Evolutionary conservation across 768 basidiomycete species (phyloP).

Genomic region (Termitomyces sp.): DNA sequence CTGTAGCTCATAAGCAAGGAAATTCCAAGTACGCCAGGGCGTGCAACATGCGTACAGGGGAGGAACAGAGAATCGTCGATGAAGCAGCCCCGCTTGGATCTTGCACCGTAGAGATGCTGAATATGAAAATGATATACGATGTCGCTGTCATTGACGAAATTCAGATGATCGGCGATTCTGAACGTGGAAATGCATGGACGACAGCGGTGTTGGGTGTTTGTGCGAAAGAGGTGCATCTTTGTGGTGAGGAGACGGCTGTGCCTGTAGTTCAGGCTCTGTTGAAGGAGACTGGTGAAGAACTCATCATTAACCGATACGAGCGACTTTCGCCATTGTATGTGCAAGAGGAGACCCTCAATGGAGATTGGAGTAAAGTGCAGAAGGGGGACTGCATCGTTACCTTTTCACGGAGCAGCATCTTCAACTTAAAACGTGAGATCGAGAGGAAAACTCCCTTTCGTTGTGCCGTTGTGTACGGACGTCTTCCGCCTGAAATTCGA

Average conservation of each 20-base stretch:
- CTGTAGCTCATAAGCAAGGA: conserved; percentile 27
- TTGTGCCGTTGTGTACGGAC: conserved; percentile 92
- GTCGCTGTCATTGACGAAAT: conserved; percentile 97
- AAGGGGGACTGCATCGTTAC: conserved; percentile 91
- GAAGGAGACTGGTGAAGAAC: conserved; percentile 74
- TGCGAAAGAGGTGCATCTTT: conserved; percentile 86
- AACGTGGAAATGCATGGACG: conserved; percentile 83
- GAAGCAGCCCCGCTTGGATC: conserved; percentile 52
- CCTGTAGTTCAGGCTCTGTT: conserved; percentile 68
- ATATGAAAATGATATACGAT: conserved; percentile 37
- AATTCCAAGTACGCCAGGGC: conserved; percentile 46
- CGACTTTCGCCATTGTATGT: conserved; percentile 82
- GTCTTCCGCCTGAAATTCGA: conserved; percentile 84
- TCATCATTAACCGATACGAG: conserved; percentile 77
- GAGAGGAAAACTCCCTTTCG: conserved; percentile 68
- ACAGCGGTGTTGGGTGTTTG: conserved; percentile 67
- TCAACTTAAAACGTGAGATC: conserved; percentile 64
- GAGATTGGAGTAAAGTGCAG: conserved; percentile 53
- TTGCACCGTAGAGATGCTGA: conserved; percentile 94
- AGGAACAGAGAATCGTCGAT: conserved; percentile 73
- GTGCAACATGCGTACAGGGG: conserved; percentile 91
- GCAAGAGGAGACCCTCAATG: conserved; percentile 55
- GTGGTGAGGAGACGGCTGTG: conserved; percentile 91
- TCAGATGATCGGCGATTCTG: conserved; percentile 82
- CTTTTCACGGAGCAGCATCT: conserved; percentile 74